Conservation (phyloP, 768 basidiomycete species). For the Leccinum rimulosum region DNA sequence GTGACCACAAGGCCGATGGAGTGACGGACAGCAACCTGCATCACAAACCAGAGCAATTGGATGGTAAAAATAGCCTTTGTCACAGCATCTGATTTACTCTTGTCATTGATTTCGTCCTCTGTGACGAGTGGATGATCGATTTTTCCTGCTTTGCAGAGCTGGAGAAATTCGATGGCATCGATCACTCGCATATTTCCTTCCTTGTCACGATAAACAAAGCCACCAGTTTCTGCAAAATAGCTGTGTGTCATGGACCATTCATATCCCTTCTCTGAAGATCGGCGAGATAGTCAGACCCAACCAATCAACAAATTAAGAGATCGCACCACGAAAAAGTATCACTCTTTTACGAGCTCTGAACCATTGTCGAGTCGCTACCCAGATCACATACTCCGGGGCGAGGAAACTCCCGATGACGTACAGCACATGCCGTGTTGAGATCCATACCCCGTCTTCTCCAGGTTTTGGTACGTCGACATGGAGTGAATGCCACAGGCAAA, state of each 20-base stretch:
- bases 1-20: neutral
- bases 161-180: neutral
- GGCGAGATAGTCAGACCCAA: neutral
- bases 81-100: neutral
- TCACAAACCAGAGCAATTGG: neutral
- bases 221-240: neutral
- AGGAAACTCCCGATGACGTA: neutral
- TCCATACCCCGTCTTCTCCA: neutral
- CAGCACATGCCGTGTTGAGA: neutral
- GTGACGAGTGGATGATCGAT: neutral
- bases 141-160: neutral
- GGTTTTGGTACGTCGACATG: neutral
- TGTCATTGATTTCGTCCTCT: neutral
- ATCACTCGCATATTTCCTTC: neutral
- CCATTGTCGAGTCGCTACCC: neutral
- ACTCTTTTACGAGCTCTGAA: neutral
- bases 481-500: neutral
- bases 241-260: neutral
- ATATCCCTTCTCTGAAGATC: neutral
- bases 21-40: neutral
- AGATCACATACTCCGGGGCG: neutral
- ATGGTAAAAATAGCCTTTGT: neutral
- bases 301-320: neutral
- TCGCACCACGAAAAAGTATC: neutral
- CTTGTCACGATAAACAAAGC: neutral